These are phyloP conservation scores for Neonectria magnoliae DNA, from an alignment of 2,329 filamentous ascomycete genomes.

Conservation along the genomic window DNA sequence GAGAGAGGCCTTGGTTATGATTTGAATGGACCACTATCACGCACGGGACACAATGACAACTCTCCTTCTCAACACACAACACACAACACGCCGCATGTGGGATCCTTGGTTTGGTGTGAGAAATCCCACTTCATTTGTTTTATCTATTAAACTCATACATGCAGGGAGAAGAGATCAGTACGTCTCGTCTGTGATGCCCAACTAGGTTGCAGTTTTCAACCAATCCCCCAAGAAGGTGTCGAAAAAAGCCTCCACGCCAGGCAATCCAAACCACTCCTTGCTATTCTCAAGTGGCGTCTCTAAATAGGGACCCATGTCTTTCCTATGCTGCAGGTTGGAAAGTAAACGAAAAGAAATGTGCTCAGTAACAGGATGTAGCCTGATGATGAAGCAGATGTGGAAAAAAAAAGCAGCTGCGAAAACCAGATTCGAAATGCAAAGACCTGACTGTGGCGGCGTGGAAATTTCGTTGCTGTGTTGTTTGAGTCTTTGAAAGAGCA, in stretches of 20 bases:
- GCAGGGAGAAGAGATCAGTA: conserved; percentile 5
- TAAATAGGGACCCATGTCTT: not conserved
- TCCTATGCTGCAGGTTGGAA: not conserved
- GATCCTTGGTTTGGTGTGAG: not conserved
- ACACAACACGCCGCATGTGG: not conserved
- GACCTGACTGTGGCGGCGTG: not conserved
- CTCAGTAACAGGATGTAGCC: not conserved
- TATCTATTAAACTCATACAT: not conserved
- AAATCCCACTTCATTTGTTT: not conserved
- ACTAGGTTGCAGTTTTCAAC: conserved; percentile 1
- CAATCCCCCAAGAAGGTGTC: conserved; percentile 1
- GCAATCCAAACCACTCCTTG: conserved; percentile 5
- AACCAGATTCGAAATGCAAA: not conserved
- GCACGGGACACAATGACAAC: not conserved
- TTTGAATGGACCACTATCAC: no score
- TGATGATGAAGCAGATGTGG: not conserved
- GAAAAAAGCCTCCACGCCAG: not conserved
- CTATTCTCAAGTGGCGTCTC: not conserved
- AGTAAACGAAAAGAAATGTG: not conserved
- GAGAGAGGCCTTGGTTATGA: no score
- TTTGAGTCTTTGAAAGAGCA: not conserved
- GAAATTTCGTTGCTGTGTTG: not conserved
- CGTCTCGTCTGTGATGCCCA: conserved; percentile 6
- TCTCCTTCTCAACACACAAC: not conserved
- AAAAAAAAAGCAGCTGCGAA: not conserved